These are phyloP conservation scores for Sodiomyces alkalinus DNA, from an alignment of 2,329 filamentous ascomycete genomes.

Conservation along the genomic window DNA sequence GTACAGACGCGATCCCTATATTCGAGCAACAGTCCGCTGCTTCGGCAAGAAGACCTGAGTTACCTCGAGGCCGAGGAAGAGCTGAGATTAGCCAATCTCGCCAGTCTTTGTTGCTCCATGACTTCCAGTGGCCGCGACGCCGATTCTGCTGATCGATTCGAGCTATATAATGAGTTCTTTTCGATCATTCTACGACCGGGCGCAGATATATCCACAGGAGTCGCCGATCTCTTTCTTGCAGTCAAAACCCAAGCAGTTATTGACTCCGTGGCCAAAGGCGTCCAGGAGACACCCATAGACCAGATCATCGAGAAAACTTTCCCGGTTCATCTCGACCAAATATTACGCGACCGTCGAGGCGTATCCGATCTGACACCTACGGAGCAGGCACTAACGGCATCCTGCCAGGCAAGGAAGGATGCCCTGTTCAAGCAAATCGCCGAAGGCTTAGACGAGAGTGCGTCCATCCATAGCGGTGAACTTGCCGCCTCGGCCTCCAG, in stretches of 20 bases:
- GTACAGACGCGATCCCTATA: conserved; percentile 19
- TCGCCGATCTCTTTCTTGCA: conserved; percentile 28
- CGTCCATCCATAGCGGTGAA: too few species aligned
- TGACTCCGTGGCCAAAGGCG: conserved; percentile 30
- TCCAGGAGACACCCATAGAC: conserved; percentile 29
- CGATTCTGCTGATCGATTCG: conserved; percentile 10
- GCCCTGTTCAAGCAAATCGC: conserved; percentile 15
- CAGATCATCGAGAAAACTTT: conserved; percentile 42
- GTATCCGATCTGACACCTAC: conserved; percentile 17
- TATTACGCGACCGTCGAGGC: conserved; percentile 19
- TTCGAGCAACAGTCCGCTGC: conserved; percentile 13
- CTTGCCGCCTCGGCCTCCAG: conserved; percentile 4
- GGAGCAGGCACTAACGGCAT: conserved; percentile 18
- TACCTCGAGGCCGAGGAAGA: conserved; percentile 18
- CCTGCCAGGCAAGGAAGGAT: conserved; percentile 18
- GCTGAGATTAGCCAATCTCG: conserved; percentile 32
- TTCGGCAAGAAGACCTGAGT: conserved; percentile 20
- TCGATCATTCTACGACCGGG: conserved; percentile 24
- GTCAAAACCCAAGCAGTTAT: conserved; percentile 38
- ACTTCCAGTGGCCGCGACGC: conserved; percentile 1
- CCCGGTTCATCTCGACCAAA: conserved; percentile 36
- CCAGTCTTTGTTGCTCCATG: conserved; percentile 21
- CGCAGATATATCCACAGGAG: conserved; percentile 22
- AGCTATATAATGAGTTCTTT: conserved; percentile 22
- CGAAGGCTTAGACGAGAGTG: conserved; percentile 16